These are phyloP conservation scores for Ustilago crameri DNA, from an alignment of 1,284 basidiomycete species.

Conservation along the genomic window DNA sequence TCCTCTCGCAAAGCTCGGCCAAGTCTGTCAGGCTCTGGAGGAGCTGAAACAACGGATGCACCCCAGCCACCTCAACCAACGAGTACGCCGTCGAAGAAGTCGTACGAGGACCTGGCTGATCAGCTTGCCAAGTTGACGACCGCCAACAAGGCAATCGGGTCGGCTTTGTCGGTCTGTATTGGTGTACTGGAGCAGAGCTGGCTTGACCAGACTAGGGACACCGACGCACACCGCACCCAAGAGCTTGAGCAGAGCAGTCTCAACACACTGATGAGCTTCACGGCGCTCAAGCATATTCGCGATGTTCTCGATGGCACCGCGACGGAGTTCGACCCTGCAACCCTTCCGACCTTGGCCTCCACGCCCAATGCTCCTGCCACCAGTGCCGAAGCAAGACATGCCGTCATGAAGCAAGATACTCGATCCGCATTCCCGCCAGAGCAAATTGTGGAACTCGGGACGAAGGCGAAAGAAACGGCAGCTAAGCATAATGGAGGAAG, in stretches of 20 bases:
- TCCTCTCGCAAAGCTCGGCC: slow-evolving; percentile 6
- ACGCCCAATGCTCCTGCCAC: neutral
- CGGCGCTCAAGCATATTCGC: slow-evolving; percentile 58
- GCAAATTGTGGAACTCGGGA: neutral
- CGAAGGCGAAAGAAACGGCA: neutral
- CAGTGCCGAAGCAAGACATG: neutral
- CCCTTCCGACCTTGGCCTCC: slow-evolving; percentile 13
- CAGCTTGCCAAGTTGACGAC: slow-evolving; percentile 28
- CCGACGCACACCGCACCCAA: neutral
- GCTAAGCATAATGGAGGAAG: neutral
- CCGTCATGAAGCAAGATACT: neutral
- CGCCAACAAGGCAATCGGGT: slow-evolving; percentile 50
- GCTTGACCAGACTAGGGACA: slow-evolving; percentile 9
- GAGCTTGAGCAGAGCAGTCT: slow-evolving; percentile 31
- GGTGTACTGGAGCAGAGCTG: slow-evolving; percentile 44
- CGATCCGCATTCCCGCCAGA: neutral
- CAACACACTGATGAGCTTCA: slow-evolving; percentile 52
- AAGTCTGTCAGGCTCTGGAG: neutral
- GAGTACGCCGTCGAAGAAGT: neutral
- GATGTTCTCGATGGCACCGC: slow-evolving; percentile 55
- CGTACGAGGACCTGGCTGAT: slow-evolving; percentile 12
- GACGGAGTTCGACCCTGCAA: slow-evolving; percentile 52
- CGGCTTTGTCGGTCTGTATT: slow-evolving; percentile 44
- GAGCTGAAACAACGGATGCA: neutral
- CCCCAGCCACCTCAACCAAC: neutral